phyloP scores from a whole-genome alignment of 441 rosid genomes.

The Croton setiger region DNA sequence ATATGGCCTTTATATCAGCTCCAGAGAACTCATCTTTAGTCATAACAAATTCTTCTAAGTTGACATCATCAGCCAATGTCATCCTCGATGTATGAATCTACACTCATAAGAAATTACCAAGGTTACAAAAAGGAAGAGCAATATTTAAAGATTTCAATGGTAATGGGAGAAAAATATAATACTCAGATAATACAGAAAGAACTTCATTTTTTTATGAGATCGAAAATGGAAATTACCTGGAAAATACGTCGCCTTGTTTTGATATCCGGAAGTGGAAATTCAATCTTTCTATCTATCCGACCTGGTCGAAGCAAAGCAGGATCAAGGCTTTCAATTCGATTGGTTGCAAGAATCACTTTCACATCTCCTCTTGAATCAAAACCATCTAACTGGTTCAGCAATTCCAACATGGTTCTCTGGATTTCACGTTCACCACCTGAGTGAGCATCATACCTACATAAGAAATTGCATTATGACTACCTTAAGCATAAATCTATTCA shows the following conservation, averaged over 20 bases:
- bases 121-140: background rate
- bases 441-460: slow-evolving; percentile 80
- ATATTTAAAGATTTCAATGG: slow-evolving; percentile 6
- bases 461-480: background rate
- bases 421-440: slow-evolving; percentile 99
- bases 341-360: slow-evolving; percentile 97
- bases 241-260: slow-evolving; percentile 93
- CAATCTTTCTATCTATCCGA: slow-evolving; percentile 90
- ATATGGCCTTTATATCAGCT: slow-evolving; percentile 95
- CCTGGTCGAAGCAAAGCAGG: slow-evolving; percentile 99
- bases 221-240: slow-evolving; percentile 45
- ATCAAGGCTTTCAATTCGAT: slow-evolving; percentile 91
- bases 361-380: slow-evolving; percentile 97
- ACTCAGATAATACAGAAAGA: background rate
- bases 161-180: background rate
- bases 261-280: slow-evolving; percentile 96
- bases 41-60: slow-evolving; percentile 98
- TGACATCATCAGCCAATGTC: slow-evolving; percentile 94
- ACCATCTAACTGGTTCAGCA: slow-evolving; percentile 94
- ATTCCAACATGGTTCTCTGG: slow-evolving; percentile 95
- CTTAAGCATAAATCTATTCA: background rate
- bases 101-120: slow-evolving; percentile 10
- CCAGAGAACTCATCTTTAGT: slow-evolving; percentile 98
- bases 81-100: slow-evolving; percentile 96
- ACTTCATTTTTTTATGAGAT: background rate